Evolutionary conservation across 139 green algal genomes (phyloP).

Genomic region (Chlamydomonas sphaeroides): DNA sequence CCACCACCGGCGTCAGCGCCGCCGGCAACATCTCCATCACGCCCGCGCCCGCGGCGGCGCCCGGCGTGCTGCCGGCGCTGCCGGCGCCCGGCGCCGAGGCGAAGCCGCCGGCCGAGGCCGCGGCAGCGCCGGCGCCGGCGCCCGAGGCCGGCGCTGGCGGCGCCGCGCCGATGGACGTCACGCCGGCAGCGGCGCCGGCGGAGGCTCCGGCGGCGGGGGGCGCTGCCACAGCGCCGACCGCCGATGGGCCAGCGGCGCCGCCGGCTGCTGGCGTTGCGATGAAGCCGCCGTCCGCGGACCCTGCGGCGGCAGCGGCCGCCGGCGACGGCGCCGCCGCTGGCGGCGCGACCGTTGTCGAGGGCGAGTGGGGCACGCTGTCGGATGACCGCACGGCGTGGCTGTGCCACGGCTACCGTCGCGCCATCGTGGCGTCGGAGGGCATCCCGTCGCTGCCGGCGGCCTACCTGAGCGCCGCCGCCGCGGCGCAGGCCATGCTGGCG

Average conservation of each 20-base stretch:
- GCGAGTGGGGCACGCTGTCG: constrained; percentile 29
- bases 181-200: not conserved
- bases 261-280: not conserved
- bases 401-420: constrained; percentile 35
- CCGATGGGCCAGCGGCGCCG: not conserved
- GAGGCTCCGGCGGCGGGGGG: not conserved
- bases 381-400: constrained; percentile 29
- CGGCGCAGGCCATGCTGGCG: not conserved
- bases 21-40: not conserved
- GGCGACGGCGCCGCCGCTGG: not conserved
- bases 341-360: not conserved
- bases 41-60: not conserved
- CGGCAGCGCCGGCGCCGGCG: not conserved
- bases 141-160: no score
- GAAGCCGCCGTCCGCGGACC: not conserved
- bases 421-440: constrained; percentile 25
- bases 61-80: not conserved
- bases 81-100: not conserved
- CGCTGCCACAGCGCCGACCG: not conserved
- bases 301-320: not conserved
- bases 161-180: not conserved
- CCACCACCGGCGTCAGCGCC: not conserved
- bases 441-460: constrained; percentile 17
- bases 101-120: not conserved
- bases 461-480: constrained; percentile 14